Evolutionary conservation across 1,139 yeast species (phyloP), one percentile per base, ranked within the genome.

Genomic region (Kodamaea arcana): DNA sequence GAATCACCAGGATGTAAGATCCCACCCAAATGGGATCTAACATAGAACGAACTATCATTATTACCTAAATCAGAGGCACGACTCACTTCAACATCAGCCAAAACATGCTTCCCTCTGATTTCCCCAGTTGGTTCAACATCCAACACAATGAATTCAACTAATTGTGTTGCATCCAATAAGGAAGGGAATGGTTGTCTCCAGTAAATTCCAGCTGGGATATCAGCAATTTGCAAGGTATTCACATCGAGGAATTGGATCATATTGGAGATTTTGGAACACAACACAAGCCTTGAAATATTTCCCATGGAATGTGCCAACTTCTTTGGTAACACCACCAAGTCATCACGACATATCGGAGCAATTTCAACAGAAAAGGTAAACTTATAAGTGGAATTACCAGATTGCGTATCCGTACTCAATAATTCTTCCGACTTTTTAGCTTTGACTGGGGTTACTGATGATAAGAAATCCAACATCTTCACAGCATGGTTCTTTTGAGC

Each of bases 281-380:
- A 60, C 4, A 87, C 97, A 41, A 90, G 66, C 54, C 86, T 83
- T 18, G 90, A 66, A 39, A 92, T 84, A 56, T 84, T 83, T 43
- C 97, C 95, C 66, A 88, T 59, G 11, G 87, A 75, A 46, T 80
- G 78, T 3, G 99, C 98, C 44, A 92, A 60, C 48, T 80, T 80
- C 52, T 79, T 77, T 21, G 98, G 98, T 44, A 94, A 69, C 30
- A 90, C 84, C 22, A 94, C 95, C 48, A 94, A 73, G 56, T 94
- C 98, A 56, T 92, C 99, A 58, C 94, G 83, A 74, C 98, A 94
- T 32, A 94, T 80, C n/a, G 98, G 98, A 2, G 87, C 95, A 47
- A 92, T 80, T 63, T 92, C 99, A 27, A 90, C 86, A 12, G 97
- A 88, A 55, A 72, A 90, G 8, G 97, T 76, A 58, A 92, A 94